These are phyloP conservation scores for Lyophyllum decastes DNA, from an alignment of 768 basidiomycete genomes.

Conservation along the genomic window DNA sequence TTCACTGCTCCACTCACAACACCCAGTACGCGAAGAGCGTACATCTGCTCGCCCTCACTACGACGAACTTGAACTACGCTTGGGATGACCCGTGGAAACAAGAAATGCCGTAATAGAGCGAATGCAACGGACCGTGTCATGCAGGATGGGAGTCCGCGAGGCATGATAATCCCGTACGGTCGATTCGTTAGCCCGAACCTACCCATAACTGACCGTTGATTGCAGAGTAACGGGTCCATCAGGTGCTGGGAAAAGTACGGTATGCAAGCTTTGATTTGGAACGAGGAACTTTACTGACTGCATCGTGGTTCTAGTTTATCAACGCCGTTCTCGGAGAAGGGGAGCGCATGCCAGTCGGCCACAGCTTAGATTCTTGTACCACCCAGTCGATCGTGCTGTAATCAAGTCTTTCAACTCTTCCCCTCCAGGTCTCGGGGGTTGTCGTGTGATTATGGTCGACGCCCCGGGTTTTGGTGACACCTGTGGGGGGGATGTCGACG, in stretches of 20 bases:
- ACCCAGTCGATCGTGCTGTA: background rate
- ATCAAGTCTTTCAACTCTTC: background rate
- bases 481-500: conserved; percentile 13
- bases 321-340: background rate
- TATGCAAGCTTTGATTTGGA: background rate
- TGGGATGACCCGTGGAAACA: too few relatives aligned
- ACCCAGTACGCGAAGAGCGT: too few relatives aligned
- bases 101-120: too few relatives aligned
- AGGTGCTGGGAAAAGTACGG: background rate
- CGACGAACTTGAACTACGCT: too few relatives aligned
- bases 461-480: conserved; percentile 24
- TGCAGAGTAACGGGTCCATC: background rate
- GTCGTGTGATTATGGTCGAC: conserved; percentile 19
- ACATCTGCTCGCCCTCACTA: too few relatives aligned
- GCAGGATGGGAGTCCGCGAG: too few relatives aligned
- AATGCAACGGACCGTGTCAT: too few relatives aligned
- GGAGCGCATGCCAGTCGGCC: background rate
- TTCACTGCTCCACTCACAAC: too few relatives aligned
- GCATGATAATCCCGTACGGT: too few relatives aligned
- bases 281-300: background rate
- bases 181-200: too few relatives aligned
- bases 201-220: too few relatives aligned
- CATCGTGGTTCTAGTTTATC: background rate
- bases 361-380: background rate
- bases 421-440: background rate